Evolutionary conservation across 2,329 filamentous ascomycete species (phyloP).

Genomic region (Stachybotrys elegans): DNA sequence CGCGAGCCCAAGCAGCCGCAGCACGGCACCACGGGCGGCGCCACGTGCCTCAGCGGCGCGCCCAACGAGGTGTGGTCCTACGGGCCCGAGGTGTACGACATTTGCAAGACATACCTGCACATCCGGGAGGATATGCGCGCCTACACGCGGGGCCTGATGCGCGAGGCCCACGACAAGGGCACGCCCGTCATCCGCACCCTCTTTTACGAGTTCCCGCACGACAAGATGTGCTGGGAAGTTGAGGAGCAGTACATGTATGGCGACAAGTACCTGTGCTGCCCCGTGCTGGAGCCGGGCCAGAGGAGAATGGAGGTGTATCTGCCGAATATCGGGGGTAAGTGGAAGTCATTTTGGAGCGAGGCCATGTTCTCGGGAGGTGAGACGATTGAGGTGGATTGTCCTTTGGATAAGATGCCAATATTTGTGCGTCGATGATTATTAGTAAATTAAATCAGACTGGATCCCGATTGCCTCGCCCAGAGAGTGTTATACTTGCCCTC

Average conservation of each 20-base stretch:
- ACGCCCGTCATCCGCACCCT: slow-evolving; percentile 56
- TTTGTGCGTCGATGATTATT: slow-evolving; percentile 6
- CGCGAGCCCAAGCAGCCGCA: slow-evolving; percentile 48
- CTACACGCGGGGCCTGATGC: slow-evolving; percentile 56
- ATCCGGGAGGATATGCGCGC: slow-evolving; percentile 53
- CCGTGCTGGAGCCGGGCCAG: slow-evolving; percentile 6
- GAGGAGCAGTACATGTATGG: slow-evolving; percentile 63
- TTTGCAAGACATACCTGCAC: slow-evolving; percentile 54
- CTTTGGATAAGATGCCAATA: slow-evolving; percentile 11
- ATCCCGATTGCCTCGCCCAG: slow-evolving; percentile 41
- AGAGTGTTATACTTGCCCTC: slow-evolving; percentile 46
- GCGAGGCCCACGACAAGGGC: slow-evolving; percentile 53
- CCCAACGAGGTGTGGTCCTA: slow-evolving; percentile 64
- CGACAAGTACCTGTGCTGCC: slow-evolving; percentile 41
- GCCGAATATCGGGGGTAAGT: slow-evolving; percentile 8
- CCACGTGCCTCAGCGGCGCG: slow-evolving; percentile 44
- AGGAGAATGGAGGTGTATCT: slow-evolving; percentile 6
- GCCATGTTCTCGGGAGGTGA: slow-evolving; percentile 5
- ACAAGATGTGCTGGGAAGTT: slow-evolving; percentile 48
- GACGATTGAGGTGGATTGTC: slow-evolving; percentile 4
- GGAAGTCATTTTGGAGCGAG: slow-evolving; percentile 7
- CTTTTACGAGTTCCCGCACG: slow-evolving; percentile 59
- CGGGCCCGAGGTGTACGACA: slow-evolving; percentile 53
- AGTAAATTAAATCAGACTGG: too few species aligned
- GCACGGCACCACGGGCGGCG: slow-evolving; percentile 27